A percentile compares a stretch with the other conserved stretches of the same genome.
phyloP scores from a whole-genome alignment of 306 rosid genomes.

The Vigna radiata region DNA sequence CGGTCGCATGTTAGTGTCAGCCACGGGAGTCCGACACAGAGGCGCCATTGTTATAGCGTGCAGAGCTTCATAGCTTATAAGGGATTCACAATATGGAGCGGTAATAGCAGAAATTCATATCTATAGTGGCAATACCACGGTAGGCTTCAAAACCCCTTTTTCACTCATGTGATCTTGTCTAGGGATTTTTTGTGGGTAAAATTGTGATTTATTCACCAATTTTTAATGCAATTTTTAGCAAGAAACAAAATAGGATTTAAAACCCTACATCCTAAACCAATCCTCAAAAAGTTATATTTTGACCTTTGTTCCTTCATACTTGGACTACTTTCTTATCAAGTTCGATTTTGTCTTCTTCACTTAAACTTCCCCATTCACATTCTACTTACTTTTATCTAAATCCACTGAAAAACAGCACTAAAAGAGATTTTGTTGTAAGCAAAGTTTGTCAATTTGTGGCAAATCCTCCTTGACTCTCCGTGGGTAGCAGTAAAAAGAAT shows the following conservation, averaged over 20 bases:
- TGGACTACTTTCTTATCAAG: background rate
- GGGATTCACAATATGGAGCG: background rate
- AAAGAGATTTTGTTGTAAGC: too few species aligned
- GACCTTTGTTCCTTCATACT: background rate
- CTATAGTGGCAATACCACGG: background rate
- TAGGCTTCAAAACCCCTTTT: background rate
- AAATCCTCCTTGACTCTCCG: too few species aligned
- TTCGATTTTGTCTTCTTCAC: background rate
- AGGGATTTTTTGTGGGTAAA: background rate
- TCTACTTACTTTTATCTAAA: background rate
- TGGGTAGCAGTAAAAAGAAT: too few species aligned
- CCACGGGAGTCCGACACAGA: too few species aligned
- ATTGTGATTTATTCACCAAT: constrained; percentile 1
- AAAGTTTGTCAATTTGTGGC: too few species aligned
- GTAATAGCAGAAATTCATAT: background rate
- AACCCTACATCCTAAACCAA: background rate
- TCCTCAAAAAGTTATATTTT: background rate
- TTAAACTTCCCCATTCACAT: background rate
- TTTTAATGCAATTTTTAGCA: background rate
- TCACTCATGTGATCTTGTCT: background rate
- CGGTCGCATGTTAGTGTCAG: too few species aligned
- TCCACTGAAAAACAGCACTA: too few species aligned
- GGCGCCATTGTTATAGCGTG: too few species aligned
- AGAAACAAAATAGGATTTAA: background rate
- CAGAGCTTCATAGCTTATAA: too few species aligned